A percentile compares a stretch with the other conserved stretches of the same genome.
Evolutionary conservation across 768 basidiomycete species (phyloP).

Genomic region (Hygrocybe coccinea): DNA sequence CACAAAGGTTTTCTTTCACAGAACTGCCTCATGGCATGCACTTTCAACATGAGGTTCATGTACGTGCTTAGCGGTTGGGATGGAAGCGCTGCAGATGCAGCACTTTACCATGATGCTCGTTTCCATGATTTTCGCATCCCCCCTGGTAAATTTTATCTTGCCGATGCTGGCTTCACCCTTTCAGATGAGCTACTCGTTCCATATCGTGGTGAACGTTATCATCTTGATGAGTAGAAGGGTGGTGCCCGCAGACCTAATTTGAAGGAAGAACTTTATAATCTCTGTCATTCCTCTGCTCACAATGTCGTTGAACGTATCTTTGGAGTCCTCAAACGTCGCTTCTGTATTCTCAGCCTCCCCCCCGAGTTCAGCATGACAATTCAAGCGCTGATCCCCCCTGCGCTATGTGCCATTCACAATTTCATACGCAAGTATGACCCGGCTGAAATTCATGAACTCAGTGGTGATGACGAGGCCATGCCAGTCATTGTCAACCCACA

Average conservation of each 20-base stretch:
- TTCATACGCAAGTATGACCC: slow-evolving; percentile 25
- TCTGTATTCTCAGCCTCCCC: slow-evolving; percentile 14
- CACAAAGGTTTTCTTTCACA: slow-evolving; percentile 34
- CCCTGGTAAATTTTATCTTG: slow-evolving; percentile 31
- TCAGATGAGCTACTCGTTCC: slow-evolving; percentile 35
- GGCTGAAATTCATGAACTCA: background rate
- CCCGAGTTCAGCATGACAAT: slow-evolving; percentile 18
- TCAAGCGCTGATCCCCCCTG: slow-evolving; percentile 24
- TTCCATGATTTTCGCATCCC: slow-evolving; percentile 28
- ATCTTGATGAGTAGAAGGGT: slow-evolving; percentile 32
- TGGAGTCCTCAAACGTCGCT: slow-evolving; percentile 32
- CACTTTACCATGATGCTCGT: slow-evolving; percentile 28
- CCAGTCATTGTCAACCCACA: background rate
- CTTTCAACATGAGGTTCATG: slow-evolving; percentile 18
- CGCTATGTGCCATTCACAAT: slow-evolving; percentile 25
- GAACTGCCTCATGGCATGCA: slow-evolving; percentile 34
- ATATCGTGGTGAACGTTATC: slow-evolving; percentile 35
- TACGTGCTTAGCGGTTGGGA: slow-evolving; percentile 41
- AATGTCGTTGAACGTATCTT: slow-evolving; percentile 39
- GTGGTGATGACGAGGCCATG: background rate
- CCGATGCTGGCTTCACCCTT: slow-evolving; percentile 33
- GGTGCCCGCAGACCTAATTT: slow-evolving; percentile 30
- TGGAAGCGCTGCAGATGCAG: slow-evolving; percentile 34
- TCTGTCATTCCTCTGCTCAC: slow-evolving; percentile 33
- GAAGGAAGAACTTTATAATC: slow-evolving; percentile 38